Evolutionary conservation across 257 asterid genomes (phyloP).

Genomic region (Mentha longifolia): DNA sequence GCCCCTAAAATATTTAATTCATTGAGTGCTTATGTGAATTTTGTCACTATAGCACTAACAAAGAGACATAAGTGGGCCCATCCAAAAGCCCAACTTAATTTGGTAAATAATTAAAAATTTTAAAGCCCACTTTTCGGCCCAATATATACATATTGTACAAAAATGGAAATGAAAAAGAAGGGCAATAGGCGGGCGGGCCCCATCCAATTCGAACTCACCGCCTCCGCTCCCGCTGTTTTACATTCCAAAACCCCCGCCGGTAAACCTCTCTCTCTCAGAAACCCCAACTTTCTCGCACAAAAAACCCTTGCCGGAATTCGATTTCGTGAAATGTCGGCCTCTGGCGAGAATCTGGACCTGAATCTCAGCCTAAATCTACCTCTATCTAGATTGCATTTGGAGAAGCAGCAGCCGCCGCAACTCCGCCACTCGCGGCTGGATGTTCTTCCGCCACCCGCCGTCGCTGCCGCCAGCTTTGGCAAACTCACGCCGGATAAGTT

Average conservation of each 20-base stretch:
- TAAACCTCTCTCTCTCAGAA: not conserved
- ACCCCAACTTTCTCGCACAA: no score
- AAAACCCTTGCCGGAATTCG: not conserved
- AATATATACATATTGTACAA: not conserved
- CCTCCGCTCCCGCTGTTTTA: constrained; percentile 49
- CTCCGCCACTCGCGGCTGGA: constrained; percentile 20
- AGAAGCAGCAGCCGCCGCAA: constrained; percentile 29
- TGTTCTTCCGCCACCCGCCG: constrained; percentile 31
- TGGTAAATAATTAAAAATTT: not conserved
- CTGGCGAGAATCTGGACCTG: constrained; percentile 54
- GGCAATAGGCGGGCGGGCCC: constrained; percentile 38
- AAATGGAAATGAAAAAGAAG: constrained; percentile 15
- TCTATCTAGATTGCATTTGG: constrained; percentile 40
- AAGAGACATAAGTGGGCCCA: constrained; percentile 19
- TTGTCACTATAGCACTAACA: not conserved
- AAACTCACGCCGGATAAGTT: not conserved
- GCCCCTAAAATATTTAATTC: no score
- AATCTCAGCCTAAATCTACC: constrained; percentile 48
- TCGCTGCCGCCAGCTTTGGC: not conserved
- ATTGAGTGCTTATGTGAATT: not conserved
- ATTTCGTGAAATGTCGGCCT: constrained; percentile 38
- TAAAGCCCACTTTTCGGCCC: not conserved
- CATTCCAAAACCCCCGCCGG: constrained; percentile 22
- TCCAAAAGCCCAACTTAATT: not conserved
- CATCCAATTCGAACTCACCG: constrained; percentile 46